A percentile compares a stretch with the other conserved stretches of the same genome.
These are phyloP conservation scores for Hemisphaericaspora nanyangensis DNA, from an alignment of 805 yeast species.

Conservation along the genomic window DNA sequence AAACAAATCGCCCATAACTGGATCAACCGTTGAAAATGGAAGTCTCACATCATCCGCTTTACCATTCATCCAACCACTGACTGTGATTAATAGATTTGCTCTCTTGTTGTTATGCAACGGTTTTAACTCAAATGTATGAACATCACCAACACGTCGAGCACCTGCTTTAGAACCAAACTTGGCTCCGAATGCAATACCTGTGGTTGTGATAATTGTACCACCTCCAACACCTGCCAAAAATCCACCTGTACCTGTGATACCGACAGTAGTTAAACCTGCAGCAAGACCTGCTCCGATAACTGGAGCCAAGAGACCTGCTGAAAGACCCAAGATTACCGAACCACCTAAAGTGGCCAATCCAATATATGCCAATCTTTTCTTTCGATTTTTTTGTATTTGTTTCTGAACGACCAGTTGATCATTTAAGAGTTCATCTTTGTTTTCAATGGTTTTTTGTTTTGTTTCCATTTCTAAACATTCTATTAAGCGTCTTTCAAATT, in stretches of 20 bases:
- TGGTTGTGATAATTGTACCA: conserved; percentile 86
- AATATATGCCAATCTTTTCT: conserved; percentile 73
- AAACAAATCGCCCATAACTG: conserved; percentile 94
- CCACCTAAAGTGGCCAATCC: conserved; percentile 98
- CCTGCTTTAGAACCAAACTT: conserved; percentile 84
- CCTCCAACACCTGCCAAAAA: conserved; percentile 97
- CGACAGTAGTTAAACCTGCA: conserved; percentile 93
- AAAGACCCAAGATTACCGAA: conserved; percentile 85
- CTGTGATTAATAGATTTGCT: conserved; percentile 80
- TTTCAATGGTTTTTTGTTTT: conserved; percentile 48
- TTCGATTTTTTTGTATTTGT: conserved; percentile 63
- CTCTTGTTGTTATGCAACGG: conserved; percentile 91
- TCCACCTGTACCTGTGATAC: conserved; percentile 89
- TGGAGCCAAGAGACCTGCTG: conserved; percentile 95
- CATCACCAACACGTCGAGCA: conserved; percentile 83
- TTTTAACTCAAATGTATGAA: conserved; percentile 86
- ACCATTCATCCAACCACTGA: conserved; percentile 98
- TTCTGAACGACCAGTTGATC: conserved; percentile 70
- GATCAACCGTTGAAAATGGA: conserved; percentile 95
- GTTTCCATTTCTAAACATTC: conserved; percentile 83
- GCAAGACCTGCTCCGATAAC: conserved; percentile 98
- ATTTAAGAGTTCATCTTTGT: conserved; percentile 69
- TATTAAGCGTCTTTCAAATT: conserved; percentile 86
- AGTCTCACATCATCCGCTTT: conserved; percentile 91
- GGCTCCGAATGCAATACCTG: conserved; percentile 90